Conservation (phyloP, 208 protist species). For the Porcisia hertigi region DNA sequence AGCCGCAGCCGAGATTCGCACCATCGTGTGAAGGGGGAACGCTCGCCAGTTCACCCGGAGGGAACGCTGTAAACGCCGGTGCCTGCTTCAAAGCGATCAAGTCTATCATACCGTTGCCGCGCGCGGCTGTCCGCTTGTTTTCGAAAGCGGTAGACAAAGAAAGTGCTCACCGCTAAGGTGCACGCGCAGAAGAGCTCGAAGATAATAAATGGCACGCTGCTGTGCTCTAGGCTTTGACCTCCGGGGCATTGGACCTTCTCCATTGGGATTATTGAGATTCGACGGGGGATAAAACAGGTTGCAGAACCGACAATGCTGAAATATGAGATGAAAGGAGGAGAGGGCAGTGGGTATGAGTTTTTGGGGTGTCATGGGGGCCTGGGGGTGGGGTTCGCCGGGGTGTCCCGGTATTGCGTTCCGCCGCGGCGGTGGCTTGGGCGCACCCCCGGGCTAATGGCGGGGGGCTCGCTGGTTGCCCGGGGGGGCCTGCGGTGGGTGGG, state of each 20-base stretch:
- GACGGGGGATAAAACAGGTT: background rate
- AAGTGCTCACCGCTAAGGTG: conserved; percentile 41
- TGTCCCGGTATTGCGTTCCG: too few relatives aligned
- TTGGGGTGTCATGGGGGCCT: background rate
- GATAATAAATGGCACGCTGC: conserved; percentile 50
- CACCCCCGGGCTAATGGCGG: too few relatives aligned
- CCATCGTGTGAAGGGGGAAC: background rate
- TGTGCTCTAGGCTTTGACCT: background rate
- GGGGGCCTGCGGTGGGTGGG: too few relatives aligned
- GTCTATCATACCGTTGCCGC: conserved; percentile 68
- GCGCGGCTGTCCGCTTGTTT: conserved; percentile 39
- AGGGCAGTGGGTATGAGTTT: background rate
- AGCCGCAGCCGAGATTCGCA: background rate
- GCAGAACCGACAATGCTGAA: background rate
- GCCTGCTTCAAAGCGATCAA: conserved; percentile 48
- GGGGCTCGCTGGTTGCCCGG: too few relatives aligned
- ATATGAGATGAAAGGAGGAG: too few relatives aligned
- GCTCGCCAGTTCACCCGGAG: background rate
- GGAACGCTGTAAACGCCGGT: conserved; percentile 23
- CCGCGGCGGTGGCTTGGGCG: too few relatives aligned
- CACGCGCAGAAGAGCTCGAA: conserved; percentile 51
- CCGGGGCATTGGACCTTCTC: conserved; percentile 21
- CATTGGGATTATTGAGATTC: background rate
- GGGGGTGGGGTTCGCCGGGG: too few relatives aligned
- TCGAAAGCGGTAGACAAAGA: conserved; percentile 42